Evolutionary conservation across 495 filamentous ascomycete genomes (phyloP), one percentile per base, ranked within the genome.

Genomic region (Neurospora sp.): DNA sequence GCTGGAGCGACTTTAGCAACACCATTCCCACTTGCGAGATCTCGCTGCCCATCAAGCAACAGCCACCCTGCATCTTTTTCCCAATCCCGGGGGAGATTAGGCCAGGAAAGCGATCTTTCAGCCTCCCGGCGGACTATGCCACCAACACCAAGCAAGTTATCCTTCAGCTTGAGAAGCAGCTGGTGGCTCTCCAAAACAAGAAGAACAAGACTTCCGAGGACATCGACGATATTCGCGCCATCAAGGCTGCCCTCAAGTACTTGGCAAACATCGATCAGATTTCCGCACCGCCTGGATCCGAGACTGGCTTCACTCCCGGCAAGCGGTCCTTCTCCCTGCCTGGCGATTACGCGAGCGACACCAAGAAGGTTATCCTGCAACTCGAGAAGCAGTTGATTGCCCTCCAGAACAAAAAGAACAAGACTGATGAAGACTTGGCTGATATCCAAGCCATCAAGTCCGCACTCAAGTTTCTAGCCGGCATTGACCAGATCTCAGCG

Each of bases 121-220:
- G 41, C 8, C 70, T 78, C 35, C 75, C 78, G 20, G 73, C 75
- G 10, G 78, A 80, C 44, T 48, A 38, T 10, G 37, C 48, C 41
- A 75, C 70, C 27, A 77, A 77, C 75, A 44, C 74, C 69, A 79
- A 81, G 76, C 37, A 78, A 27, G 73, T 74, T 18, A 79, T 81
- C 73, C 70, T 73, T 69, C 23, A 44, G 20, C 76, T 81, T n/a
- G 77, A 81, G 78, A 39, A 48, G 39, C 70, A 75, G 7, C 73
- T 81, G 18, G 70, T 72, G 23, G 31, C 54, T n/a, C 77, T 81
- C 10, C 77, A 79, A 72, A 81, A 81, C 75, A 79, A 79, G 73
- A 42, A n/a, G 44, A 31, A 75, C 72, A 79, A 79, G 75, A 73
- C 78, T n/a, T 27, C 73, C 10, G 71, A 77, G 37, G 79, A 81